Evolutionary conservation across 2,329 filamentous ascomycete species (phyloP), one percentile per base, ranked within the genome.

Genomic region (Didymosphaeria variabile): DNA sequence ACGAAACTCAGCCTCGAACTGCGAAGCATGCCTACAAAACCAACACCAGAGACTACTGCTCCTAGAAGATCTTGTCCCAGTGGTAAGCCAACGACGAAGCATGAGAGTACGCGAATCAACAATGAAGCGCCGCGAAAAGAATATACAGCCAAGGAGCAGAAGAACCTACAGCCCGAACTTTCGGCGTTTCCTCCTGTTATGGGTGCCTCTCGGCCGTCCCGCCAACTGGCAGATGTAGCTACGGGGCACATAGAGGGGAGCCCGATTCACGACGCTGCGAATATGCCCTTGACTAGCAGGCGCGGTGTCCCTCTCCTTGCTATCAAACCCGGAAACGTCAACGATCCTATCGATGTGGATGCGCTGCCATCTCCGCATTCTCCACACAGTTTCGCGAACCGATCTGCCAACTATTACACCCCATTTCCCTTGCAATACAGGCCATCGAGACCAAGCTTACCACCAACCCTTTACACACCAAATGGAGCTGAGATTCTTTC

Each of bases 311-410:
- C 23, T 26, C 17, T 17, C 31, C 3, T 32, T 31, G 1, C 19
- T 1, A 32, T 32, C 21, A n/a, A 21, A 13, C 19, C 60, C 32
- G 70, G 70, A 47, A 71, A 64, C 45, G 55, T 56, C 5, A 55
- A 67, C 7, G 64, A 73, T 26, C 72, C 72, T 15, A 75, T 75
- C n/a, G 57, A 68, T 32, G 53, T 74, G 26, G 57, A 63, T n/a
- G 66, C 67, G 21, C 55, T 61, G 17, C 58, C 62, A 12, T 62
- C 70, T 9, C 50, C 34, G 17, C 61, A 55, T 45, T 26, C 44
- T 29, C 58, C 69, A 7, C 63, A 69, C 31, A 59, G 31, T 21
- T 70, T 67, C 34, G 32, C 60, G 10, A 50, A 65, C 13, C 61
- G 61, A 10, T 61, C 64, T 4, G 19, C 8, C 60, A 7, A 67